Evolutionary conservation across 129 eudicot species (phyloP).

Genomic region (Cynara cardunculus): DNA sequence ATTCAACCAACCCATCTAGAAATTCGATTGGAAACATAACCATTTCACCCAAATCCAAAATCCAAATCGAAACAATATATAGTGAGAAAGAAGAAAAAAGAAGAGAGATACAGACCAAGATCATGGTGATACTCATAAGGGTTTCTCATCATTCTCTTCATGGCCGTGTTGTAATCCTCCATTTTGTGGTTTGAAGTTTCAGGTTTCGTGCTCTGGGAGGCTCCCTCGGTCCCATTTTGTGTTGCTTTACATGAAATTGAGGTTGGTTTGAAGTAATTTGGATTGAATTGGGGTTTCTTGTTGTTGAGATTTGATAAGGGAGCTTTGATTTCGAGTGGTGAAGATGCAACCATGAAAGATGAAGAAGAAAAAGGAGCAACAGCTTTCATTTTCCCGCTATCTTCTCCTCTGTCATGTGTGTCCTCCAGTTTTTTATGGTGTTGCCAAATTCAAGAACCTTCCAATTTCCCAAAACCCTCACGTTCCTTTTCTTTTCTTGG

Average conservation of each 20-base stretch:
- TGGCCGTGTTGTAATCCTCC: constrained; percentile 82
- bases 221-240: constrained; percentile 39
- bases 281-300: constrained; percentile 20
- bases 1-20: background rate
- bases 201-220: constrained; percentile 16
- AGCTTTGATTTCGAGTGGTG: constrained; percentile 9
- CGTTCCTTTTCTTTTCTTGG: background rate
- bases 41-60: background rate
- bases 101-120: constrained; percentile 58
- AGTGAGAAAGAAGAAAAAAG: background rate
- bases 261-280: constrained; percentile 19
- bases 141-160: constrained; percentile 94
- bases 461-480: background rate
- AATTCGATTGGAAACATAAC: too few species aligned
- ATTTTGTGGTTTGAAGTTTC: constrained; percentile 35
- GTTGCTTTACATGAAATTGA: constrained; percentile 40
- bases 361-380: constrained; percentile 25
- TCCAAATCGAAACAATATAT: background rate
- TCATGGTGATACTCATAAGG: constrained; percentile 98
- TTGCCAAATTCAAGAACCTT: background rate
- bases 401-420: constrained; percentile 14
- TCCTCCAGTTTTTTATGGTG: constrained; percentile 7
- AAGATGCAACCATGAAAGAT: constrained; percentile 27
- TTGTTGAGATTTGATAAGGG: background rate
- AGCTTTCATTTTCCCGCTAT: constrained; percentile 22